These are phyloP conservation scores for Alternaria angustiovoidea DNA, from an alignment of 2,329 filamentous ascomycete genomes.

Conservation along the genomic window DNA sequence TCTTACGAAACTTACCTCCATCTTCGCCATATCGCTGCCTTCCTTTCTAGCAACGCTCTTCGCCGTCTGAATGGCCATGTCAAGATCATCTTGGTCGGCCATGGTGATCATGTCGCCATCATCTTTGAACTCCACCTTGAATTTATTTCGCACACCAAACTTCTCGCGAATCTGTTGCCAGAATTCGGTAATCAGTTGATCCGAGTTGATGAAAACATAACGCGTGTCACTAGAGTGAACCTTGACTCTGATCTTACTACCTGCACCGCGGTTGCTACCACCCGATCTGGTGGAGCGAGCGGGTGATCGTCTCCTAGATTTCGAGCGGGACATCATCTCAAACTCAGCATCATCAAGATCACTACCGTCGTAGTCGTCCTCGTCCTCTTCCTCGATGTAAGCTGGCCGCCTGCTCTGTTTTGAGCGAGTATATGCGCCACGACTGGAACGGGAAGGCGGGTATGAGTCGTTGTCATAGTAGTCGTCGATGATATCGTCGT, in stretches of 20 bases:
- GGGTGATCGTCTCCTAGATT: conserved; percentile 53
- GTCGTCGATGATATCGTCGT: conserved; percentile 62
- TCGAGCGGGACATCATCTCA: conserved; percentile 72
- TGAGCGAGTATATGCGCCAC: conserved; percentile 38
- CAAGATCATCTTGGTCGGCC: conserved; percentile 94
- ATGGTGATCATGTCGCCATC: conserved; percentile 98
- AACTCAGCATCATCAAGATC: conserved; percentile 80
- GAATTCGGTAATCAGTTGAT: conserved; percentile 78
- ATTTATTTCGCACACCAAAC: conserved; percentile 77
- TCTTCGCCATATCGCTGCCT: conserved; percentile 83
- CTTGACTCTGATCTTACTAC: conserved; percentile 85
- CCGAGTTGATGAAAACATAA: conserved; percentile 84
- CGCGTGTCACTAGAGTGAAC: conserved; percentile 87
- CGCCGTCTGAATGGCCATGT: conserved; percentile 79
- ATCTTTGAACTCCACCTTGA: conserved; percentile 89
- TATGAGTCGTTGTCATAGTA: conserved; percentile 74
- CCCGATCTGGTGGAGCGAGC: conserved; percentile 48
- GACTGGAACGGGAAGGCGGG: conserved; percentile 40
- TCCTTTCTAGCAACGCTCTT: conserved; percentile 75
- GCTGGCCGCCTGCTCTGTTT: conserved; percentile 57
- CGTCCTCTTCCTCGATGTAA: conserved; percentile 83
- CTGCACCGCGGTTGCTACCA: conserved; percentile 60
- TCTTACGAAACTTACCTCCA: conserved; percentile 76
- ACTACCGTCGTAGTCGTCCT: conserved; percentile 74
- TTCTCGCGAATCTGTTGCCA: conserved; percentile 84